Conservation (phyloP, 148 eudicot genomes). For the Chenopodium quinoa region DNA sequence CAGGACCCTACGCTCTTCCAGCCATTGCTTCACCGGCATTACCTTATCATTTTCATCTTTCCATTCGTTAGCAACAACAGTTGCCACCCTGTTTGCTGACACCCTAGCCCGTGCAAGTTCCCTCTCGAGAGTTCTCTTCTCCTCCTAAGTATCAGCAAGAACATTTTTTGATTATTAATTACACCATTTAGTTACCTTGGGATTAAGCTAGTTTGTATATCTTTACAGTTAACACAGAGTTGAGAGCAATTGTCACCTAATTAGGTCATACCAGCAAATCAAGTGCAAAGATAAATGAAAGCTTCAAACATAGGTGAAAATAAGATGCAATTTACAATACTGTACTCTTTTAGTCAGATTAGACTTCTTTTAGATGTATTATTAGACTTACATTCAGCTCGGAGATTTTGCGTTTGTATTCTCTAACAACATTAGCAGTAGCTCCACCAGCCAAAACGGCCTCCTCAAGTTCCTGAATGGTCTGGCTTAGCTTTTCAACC, state of each 20-base stretch:
- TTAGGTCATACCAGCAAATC: background rate
- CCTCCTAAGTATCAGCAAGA: conserved; percentile 48
- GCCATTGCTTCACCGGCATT: conserved; percentile 93
- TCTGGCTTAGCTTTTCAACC: conserved; percentile 79
- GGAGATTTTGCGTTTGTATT: conserved; percentile 63
- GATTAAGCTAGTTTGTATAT: background rate
- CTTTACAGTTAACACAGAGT: no score
- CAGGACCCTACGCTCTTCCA: conserved; percentile 72
- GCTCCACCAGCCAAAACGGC: conserved; percentile 79
- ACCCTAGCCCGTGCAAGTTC: conserved; percentile 87
- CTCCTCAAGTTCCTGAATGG: conserved; percentile 83
- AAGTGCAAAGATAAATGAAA: background rate
- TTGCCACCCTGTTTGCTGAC: conserved; percentile 85
- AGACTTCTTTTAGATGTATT: background rate
- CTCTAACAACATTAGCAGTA: conserved; percentile 78
- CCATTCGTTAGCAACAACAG: conserved; percentile 91
- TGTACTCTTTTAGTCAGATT: background rate
- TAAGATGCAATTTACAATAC: background rate
- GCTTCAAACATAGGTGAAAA: conserved; percentile 1
- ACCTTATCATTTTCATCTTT: conserved; percentile 90
- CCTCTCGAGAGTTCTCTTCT: conserved; percentile 82
- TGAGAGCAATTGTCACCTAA: background rate
- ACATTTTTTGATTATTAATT: conserved; percentile 2
- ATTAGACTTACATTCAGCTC: conserved; percentile 53
- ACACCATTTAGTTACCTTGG: background rate